Conservation (phyloP, 176 grass and related monocot genomes). For the Alloteropsis semialata region DNA sequence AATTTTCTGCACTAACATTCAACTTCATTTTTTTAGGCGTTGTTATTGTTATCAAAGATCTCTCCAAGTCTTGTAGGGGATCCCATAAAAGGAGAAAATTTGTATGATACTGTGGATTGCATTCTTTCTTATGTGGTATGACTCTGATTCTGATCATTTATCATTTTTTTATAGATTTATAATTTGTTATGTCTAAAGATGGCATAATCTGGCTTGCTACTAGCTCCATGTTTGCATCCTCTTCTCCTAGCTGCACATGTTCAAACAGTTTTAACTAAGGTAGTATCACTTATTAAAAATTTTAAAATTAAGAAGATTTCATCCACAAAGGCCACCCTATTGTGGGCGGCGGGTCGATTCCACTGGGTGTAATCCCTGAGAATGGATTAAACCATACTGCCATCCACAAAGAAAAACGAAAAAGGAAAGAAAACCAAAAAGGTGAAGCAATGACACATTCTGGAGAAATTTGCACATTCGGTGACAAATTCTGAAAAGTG, state of each 20-base stretch:
- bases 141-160: not conserved
- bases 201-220: not conserved
- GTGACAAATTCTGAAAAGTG: too few relatives aligned
- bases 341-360: too few relatives aligned
- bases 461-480: too few relatives aligned
- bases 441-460: too few relatives aligned
- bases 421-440: too few relatives aligned
- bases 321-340: not conserved
- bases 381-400: too few relatives aligned
- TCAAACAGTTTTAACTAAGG: not conserved
- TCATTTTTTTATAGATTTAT: not conserved
- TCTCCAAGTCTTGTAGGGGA: conserved; percentile 4
- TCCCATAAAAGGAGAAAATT: conserved; percentile 19
- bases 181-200: not conserved
- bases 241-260: not conserved
- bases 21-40: conserved; percentile 23
- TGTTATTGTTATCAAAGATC: conserved; percentile 26
- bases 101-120: conserved; percentile 32
- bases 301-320: not conserved
- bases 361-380: too few relatives aligned
- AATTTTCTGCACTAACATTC: not conserved
- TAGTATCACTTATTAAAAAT: not conserved
- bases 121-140: conserved; percentile 43
- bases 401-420: too few relatives aligned
- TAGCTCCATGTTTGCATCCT: not conserved